phyloP scores from a whole-genome alignment of 345 rosid species.

The Geranium rotundifolium region DNA sequence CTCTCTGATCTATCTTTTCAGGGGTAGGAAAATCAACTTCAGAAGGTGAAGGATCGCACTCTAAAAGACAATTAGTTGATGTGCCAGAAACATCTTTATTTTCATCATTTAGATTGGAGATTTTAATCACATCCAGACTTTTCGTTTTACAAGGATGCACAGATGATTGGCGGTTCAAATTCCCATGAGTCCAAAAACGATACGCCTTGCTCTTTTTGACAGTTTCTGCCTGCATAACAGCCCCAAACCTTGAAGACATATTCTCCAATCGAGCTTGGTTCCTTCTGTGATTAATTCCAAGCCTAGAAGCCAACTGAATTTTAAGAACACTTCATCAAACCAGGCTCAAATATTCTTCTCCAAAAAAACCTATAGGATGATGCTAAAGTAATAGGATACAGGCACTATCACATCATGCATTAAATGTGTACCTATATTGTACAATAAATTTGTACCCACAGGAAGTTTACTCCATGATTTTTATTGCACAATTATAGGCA shows the following conservation, averaged over 20 bases:
- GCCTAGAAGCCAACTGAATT: conserved; percentile 57
- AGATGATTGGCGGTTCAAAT: conserved; percentile 31
- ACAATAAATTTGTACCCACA: too few relatives aligned
- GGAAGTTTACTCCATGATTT: too few relatives aligned
- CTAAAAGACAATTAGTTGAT: conserved; percentile 18
- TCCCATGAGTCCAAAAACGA: conserved; percentile 66
- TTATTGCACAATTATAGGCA: background rate
- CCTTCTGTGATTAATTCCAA: conserved; percentile 75
- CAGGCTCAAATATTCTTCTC: background rate
- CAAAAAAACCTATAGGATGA: background rate
- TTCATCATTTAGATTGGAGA: conserved; percentile 17
- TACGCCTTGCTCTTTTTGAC: conserved; percentile 50
- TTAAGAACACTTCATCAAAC: background rate
- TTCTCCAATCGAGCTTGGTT: conserved; percentile 54
- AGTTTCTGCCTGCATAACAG: conserved; percentile 61
- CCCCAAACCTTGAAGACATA: conserved; percentile 61
- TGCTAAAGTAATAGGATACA: too few relatives aligned
- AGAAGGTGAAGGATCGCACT: conserved; percentile 27
- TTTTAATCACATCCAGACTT: conserved; percentile 17
- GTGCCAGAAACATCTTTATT: conserved; percentile 23
- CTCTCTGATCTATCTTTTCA: conserved; percentile 20
- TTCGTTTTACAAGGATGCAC: conserved; percentile 27
- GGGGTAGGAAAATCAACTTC: conserved; percentile 27
- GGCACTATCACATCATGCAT: too few relatives aligned
- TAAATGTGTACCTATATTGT: too few relatives aligned